phyloP scores from a whole-genome alignment of 2,329 filamentous ascomycete genomes.

The Paecilomyces formosus region DNA sequence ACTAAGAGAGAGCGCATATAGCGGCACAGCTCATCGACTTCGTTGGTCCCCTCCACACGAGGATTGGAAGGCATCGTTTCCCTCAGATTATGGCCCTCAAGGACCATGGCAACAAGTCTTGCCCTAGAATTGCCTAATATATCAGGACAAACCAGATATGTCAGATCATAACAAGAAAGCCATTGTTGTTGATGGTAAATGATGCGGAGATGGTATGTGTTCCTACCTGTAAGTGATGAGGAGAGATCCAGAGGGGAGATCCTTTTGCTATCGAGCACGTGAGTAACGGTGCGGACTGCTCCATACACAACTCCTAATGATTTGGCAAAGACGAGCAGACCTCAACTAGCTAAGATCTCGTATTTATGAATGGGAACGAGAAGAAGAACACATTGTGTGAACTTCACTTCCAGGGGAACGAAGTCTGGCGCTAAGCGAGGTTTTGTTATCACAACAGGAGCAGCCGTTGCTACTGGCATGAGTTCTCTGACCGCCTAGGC shows the following conservation, averaged over 20 bases:
- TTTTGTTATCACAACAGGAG: not conserved
- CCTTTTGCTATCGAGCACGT: not conserved
- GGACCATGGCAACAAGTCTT: not conserved
- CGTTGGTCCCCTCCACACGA: not conserved
- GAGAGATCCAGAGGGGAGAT: not conserved
- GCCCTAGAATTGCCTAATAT: not conserved
- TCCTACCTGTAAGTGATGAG: not conserved
- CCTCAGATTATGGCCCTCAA: not conserved
- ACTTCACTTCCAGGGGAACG: not conserved
- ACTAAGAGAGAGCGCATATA: not conserved
- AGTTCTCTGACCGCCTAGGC: not conserved
- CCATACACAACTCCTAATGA: not conserved
- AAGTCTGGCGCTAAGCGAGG: not conserved
- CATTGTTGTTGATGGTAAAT: not conserved
- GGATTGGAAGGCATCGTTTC: not conserved
- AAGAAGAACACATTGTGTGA: not conserved
- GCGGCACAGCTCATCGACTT: not conserved
- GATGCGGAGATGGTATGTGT: not conserved
- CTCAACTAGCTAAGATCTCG: not conserved
- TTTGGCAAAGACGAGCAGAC: not conserved
- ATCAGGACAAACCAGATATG: not conserved
- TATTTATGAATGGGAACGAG: not conserved
- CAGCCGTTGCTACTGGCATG: not conserved
- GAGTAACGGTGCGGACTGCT: not conserved
- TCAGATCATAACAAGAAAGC: not conserved